Base-by-base conservation (phyloP, 768 basidiomycete species). In the Pleurotus djamor region DNA sequence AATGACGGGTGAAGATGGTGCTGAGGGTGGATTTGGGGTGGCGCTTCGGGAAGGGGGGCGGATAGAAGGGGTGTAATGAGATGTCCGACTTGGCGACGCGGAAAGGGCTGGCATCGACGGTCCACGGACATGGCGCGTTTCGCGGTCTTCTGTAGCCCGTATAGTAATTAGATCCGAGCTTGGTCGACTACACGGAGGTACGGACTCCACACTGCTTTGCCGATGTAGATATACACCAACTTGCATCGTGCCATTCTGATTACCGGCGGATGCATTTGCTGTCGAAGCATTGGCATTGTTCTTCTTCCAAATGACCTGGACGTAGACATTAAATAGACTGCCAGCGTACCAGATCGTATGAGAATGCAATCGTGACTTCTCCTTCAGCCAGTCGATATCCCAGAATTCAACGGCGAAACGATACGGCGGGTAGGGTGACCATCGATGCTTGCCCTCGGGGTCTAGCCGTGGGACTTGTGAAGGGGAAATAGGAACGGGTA, bases 401-500 rank as follows among this genome's bases (percentile, higher is more conserved):
- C 91, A 96, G 68, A 96, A 96, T 71, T 96, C 94, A 54, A 94
- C 91, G 7, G 85, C 84, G 68, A 96, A 93, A 17, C 94, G 83
- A 72, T 80, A 91, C 0, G 95, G 95, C 48, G 89, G 86, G 66
- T 85, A 84, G n/a, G 82, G 77, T 0, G 87, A 82, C 87, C 88
- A 92, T 36, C 74, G 74, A 7, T 63, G 64, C 72, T 80, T 80
- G 3, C 80, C 81, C n/a, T 70, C 71, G 0, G 76, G 58, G 61
- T 83, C 82, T 12, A 56, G 7, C 16, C 8, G 54, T 13, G 54
- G 17, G 4, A 56, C 66, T 72, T 9, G 74, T 66, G 50, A 81
- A 3, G 54, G 21, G 67, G 63, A 81, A 82, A 44, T 73, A 72
- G 4, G 70, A 64, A 0, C 76, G 76, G 4, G 75, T 72, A 61